Evolutionary conservation across 768 basidiomycete species (phyloP).

Genomic region (Auricularia heimuer): DNA sequence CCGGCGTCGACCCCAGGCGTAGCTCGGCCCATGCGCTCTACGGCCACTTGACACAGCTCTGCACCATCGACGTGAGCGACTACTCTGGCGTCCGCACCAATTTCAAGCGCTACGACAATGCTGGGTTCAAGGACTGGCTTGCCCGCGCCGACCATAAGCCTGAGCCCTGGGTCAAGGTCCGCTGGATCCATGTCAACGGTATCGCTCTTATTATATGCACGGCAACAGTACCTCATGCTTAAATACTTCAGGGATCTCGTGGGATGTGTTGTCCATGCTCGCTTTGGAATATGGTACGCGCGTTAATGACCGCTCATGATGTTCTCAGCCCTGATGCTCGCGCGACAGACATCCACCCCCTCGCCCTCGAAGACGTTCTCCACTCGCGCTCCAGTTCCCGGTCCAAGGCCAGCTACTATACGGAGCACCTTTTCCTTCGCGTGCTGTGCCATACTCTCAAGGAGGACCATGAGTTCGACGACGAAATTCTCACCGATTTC

Average conservation of each 20-base stretch:
- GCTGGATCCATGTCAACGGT: conserved; percentile 69
- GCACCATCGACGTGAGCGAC: conserved; percentile 57
- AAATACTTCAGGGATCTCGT: conserved; percentile 26
- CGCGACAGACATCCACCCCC: conserved; percentile 40
- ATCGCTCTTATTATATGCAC: no score
- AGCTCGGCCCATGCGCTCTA: conserved; percentile 45
- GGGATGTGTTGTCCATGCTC: conserved; percentile 64
- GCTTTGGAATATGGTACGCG: conserved; percentile 52
- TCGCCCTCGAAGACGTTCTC: conserved; percentile 62
- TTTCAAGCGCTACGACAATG: conserved; percentile 47
- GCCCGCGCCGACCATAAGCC: conserved; percentile 31
- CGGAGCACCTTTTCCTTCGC: conserved; percentile 59
- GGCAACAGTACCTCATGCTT: no score
- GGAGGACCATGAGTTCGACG: conserved; percentile 26
- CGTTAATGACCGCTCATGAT: no score
- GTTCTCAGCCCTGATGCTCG: no score
- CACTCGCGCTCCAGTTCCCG: conserved; percentile 40
- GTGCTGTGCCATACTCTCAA: conserved; percentile 49
- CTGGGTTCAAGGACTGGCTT: conserved; percentile 50
- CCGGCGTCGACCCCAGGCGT: conserved; percentile 59
- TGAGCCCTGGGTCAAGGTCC: conserved; percentile 55
- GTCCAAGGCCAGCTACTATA: conserved; percentile 65
- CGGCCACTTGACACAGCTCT: conserved; percentile 48
- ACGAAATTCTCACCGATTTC: background rate
- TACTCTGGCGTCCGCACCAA: conserved; percentile 50